Base-by-base conservation (phyloP, 495 filamentous ascomycete genomes). In the Polyplosphaeria fusca region DNA sequence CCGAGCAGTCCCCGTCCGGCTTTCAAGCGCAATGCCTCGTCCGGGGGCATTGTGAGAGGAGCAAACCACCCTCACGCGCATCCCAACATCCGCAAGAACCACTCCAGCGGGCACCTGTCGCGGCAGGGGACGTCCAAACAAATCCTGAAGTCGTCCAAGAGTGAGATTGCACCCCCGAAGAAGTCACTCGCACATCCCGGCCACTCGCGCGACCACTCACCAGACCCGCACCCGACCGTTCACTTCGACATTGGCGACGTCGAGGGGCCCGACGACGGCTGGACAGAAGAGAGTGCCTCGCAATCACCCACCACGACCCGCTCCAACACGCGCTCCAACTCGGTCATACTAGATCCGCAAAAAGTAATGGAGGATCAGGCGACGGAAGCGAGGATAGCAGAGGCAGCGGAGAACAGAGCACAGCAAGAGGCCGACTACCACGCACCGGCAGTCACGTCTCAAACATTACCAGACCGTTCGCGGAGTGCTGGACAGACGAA, bases 201-300 rank as follows among this genome's bases (percentile, higher is more conserved):
- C 2, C 63, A 59, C 38, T 14, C 55, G 1, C 60, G 55, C 23
- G 39, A 57, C 14, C 42, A 48, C 27, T 47, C 65, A 4, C 52
- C 58, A 20, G 61, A 65, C 19, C 19, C 46, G 26, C 57, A 65
- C 30, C 57, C 58, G 24, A 62, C 62, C 2, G 65, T 67, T 11
- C 65, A 63, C 25, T 67, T 67, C 41, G 65, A 65, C 51, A 30
- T 67, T 5, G 64, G 64, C 13, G 63, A 38, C 4, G 56, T 55
- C 16, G 57, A 70, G 30, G 58, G 32, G 12, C 47, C 53, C n/a
- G 71, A 73, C 55, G 63, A 74, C 44, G 71, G 60, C 14, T 74
- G 71, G 71, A 74, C 71, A 13, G 71, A 74, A 32, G 66, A 73
- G 24, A 74, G 71, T 46, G 68, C 69, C 2, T 73, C 70, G 23